A percentile compares a stretch with the other conserved stretches of the same genome.
phyloP scores from a whole-genome alignment of 2,329 filamentous ascomycete genomes.

The Domatiomyces catenatus region DNA sequence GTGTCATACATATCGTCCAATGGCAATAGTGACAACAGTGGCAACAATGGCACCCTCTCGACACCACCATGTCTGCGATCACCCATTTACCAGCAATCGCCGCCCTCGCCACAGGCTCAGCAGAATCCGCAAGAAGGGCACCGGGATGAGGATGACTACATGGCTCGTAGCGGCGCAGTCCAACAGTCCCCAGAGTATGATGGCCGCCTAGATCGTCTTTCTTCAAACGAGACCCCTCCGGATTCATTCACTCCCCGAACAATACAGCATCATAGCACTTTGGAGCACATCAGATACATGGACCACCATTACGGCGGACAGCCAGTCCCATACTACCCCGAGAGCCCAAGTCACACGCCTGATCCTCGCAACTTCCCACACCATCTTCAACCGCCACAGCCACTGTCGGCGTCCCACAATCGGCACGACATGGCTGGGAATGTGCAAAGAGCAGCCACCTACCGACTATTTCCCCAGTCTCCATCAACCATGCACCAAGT shows the following conservation, averaged over 20 bases:
- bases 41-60: conserved; percentile 3
- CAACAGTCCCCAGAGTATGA: conserved; percentile 4
- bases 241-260: conserved; percentile 7
- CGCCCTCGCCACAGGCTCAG: background rate
- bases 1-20: conserved; percentile 1
- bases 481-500: background rate
- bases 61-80: conserved; percentile 1
- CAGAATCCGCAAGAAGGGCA: conserved; percentile 7
- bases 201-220: conserved; percentile 11
- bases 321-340: background rate
- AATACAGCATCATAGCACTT: conserved; percentile 2
- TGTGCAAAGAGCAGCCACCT: background rate
- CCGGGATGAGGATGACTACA: conserved; percentile 9
- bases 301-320: conserved; percentile 8
- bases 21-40: too few relatives aligned
- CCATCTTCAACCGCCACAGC: background rate
- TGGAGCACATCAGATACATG: conserved; percentile 8
- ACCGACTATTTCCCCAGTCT: background rate
- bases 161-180: background rate
- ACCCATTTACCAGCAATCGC: conserved; percentile 3
- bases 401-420: too few relatives aligned
- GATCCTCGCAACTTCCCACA: background rate
- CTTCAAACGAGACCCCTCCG: conserved; percentile 2
- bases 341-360: background rate
- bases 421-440: background rate